Base-by-base conservation (phyloP, 2,329 filamentous ascomycete genomes). In the Lasiodiplodia sp. region DNA sequence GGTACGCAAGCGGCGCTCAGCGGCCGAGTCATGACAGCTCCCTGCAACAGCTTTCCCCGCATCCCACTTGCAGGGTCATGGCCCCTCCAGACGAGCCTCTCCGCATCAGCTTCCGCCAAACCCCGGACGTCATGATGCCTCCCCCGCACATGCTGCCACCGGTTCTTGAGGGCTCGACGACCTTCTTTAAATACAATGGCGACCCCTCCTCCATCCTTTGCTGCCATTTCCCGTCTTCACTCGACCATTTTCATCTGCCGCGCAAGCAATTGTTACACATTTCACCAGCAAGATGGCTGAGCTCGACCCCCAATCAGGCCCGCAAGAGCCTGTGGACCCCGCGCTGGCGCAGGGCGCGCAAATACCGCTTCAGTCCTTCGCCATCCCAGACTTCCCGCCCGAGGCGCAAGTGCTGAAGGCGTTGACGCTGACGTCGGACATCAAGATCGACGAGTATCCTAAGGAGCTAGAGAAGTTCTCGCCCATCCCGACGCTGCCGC, bases 351-450 rank as follows among this genome's bases (percentile, higher is more conserved):
- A 79, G 71, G 82, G 80, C 37, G 83, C 83, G 25, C 83, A 85
- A 64, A 82, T 85, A 38, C 81, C 83, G 0, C 77, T 85, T 40
- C 76, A 82, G 68, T 73, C 74, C 69, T 85, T 85, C 77, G 77
- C 74, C 21, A 73, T 85, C 16, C 83, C 83, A 4, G 73, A 76
- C 60, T 85, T 85, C 71, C 83, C 83, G 2, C 74, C 77, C 0
- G 75, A 81, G 73, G 82, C 83, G 6, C 75, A 74, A n/a, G 74
- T 73, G n/a, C 77, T 85, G 58, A 78, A 78, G 68, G 78, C 82
- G 34, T 74, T 86, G 18, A 85, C 82, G 28, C 74, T 85, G n/a
- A 85, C 83, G 55, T 80, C 79, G 53, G 83, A 84, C 72, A 83
- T 85, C 75, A 82, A 82, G 70, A 78, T 83, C 66, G 79, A 81